Base-by-base conservation (phyloP, 441 rosid genomes). In the Adansonia madagascariensis region DNA sequence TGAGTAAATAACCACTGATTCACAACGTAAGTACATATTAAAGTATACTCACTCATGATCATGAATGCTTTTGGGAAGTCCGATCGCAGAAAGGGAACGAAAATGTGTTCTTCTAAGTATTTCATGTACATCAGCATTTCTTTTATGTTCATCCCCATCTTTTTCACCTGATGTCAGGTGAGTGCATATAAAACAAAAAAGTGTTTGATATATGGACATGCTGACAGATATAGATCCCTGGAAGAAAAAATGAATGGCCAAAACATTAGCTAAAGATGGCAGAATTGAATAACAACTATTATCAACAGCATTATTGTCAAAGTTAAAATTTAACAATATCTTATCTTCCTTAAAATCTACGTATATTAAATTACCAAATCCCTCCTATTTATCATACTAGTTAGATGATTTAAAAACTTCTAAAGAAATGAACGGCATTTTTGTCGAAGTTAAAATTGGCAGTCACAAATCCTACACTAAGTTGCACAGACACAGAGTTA, bases 131-230 rank as follows among this genome's bases (percentile, higher is more conserved):
- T 59, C 35, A 3, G 63, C 63, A 20, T 59, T 59, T 59, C 63
- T 59, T 59, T 59, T 59, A 22, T 20, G 35, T 59, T 59, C 63
- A 59, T 59, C 63, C 63, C 63, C 63, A 9, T 59, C 63, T 59
- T 59, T 59, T 22, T 59, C 63, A 59, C 63, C 63, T 59, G 63
- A 59, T 59, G 63, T 59, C 63, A 59, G 63, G 63, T 59, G 63
- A 59, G 63, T 59, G 35, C 63, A 59, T 59, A 59, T 59, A 22
- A 59, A 59, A 59, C 63, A 59, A 22, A 59, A 59, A 59, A 9
- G 63, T 59, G 63, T 59, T 59, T 59, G 63, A 59, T 59, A 59
- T 22, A 59, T 59, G 63, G 63, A 59, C 63, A 59, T 59, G 63
- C 63, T 59, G 63, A 59, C 63, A 10, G 63, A 22, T 22, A 59